Conservation (phyloP, 2,329 filamentous ascomycete species). For the Aspergillus luchuensis region DNA sequence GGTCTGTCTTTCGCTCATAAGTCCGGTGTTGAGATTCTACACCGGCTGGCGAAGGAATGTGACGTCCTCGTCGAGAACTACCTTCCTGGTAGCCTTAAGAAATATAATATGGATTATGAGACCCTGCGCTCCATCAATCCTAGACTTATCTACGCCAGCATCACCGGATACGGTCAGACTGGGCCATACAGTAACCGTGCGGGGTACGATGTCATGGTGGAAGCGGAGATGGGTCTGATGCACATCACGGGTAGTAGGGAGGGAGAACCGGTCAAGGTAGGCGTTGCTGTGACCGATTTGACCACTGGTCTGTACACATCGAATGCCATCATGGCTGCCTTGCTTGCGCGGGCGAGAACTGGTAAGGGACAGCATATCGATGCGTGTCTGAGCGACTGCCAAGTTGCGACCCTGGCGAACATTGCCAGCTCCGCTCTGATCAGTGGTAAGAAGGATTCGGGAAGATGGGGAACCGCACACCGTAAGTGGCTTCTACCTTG, state of each 20-base stretch:
- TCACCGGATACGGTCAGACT: constrained; percentile 95
- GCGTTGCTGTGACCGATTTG: constrained; percentile 93
- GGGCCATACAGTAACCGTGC: constrained; percentile 85
- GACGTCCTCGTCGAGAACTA: constrained; percentile 98
- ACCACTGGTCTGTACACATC: constrained; percentile 94
- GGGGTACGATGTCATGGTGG: constrained; percentile 99
- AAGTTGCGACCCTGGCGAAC: constrained; percentile 92
- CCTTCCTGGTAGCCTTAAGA: constrained; percentile 82
- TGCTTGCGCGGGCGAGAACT: constrained; percentile 73
- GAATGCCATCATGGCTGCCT: constrained; percentile 91
- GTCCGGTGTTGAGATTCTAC: constrained; percentile 80
- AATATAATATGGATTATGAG: constrained; percentile 88
- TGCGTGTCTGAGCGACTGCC: constrained; percentile 86
- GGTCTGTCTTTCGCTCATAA: constrained; percentile 87
- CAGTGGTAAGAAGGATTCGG: constrained; percentile 81
- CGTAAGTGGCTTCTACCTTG: constrained; percentile 54
- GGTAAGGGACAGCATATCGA: constrained; percentile 91
- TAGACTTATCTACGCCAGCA: constrained; percentile 85
- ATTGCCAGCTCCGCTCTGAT: constrained; percentile 90
- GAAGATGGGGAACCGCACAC: constrained; percentile 95
- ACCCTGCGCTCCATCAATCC: constrained; percentile 81
- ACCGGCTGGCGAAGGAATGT: constrained; percentile 78
- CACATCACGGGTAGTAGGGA: constrained; percentile 91
- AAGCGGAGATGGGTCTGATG: constrained; percentile 97
- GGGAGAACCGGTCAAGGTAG: constrained; percentile 92